phyloP scores from a whole-genome alignment of 768 basidiomycete genomes.

The Lentinula edodes region DNA sequence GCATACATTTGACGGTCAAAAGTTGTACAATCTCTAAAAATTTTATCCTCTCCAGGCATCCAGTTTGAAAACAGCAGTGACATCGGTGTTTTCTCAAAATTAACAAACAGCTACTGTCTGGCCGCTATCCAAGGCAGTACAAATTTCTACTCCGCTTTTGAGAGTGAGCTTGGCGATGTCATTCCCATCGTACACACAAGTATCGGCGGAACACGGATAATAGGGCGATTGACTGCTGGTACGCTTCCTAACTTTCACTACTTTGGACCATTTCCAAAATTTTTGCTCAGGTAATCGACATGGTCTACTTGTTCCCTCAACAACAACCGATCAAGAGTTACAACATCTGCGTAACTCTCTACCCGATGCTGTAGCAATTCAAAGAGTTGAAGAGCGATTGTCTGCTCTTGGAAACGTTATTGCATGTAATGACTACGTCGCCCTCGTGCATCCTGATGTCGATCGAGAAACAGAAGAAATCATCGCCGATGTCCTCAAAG shows the following conservation, averaged over 20 bases:
- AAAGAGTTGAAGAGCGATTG: slow-evolving; percentile 94
- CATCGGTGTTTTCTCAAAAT: slow-evolving; percentile 94
- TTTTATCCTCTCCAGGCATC: slow-evolving; percentile 47
- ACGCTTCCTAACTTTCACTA: slow-evolving; percentile 7
- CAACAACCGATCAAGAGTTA: slow-evolving; percentile 96
- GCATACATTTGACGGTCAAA: slow-evolving; percentile 11
- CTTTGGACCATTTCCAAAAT: neutral
- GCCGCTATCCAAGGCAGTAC: slow-evolving; percentile 90
- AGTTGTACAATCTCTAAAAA: slow-evolving; percentile 7
- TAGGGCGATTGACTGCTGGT: slow-evolving; percentile 93
- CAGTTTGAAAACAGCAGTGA: slow-evolving; percentile 95
- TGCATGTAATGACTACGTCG: slow-evolving; percentile 98
- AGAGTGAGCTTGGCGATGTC: slow-evolving; percentile 88
- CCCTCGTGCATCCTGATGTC: slow-evolving; percentile 95
- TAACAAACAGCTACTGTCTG: slow-evolving; percentile 98
- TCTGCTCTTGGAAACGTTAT: slow-evolving; percentile 98
- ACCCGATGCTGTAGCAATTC: slow-evolving; percentile 89
- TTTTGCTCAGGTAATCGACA: slow-evolving; percentile 77
- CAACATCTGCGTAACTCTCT: slow-evolving; percentile 96
- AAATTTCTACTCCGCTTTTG: slow-evolving; percentile 98
- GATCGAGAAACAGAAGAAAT: slow-evolving; percentile 99
- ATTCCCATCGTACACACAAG: slow-evolving; percentile 95
- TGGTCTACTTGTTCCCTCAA: slow-evolving; percentile 91
- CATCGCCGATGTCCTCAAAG: slow-evolving; percentile 98
- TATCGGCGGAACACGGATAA: slow-evolving; percentile 90